Base-by-base conservation (phyloP, 192 early-diverging fungal species). In the Podochytrium sp. region DNA sequence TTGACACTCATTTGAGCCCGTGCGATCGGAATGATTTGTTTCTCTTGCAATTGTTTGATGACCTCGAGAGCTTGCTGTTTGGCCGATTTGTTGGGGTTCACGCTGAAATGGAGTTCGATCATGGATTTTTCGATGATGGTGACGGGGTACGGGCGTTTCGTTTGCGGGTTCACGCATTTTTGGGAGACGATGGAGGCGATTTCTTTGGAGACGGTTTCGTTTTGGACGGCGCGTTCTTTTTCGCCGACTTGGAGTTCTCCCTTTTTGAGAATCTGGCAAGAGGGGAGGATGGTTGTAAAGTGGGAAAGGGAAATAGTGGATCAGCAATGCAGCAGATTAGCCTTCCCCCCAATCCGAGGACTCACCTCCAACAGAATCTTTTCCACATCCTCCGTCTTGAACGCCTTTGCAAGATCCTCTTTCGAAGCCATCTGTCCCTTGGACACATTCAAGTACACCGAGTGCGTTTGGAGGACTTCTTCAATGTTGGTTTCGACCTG, bases 61-160 rank as follows among this genome's bases (percentile, higher is more conserved):
- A 96, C 94, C 41, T 99, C 96, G 65, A 98, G 79, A 35, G 98
- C 96, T 81, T 94, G 93, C 65, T 92, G 92, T 78, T 99, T 99
- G 18, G 94, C 90, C 65, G 86, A 92, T 27, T 88, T 82, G 67
- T 93, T 96, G 3, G 92, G 90, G 76, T 97, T 94, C 68, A 98
- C 88, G 58, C 90, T 92, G 67, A 94, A 91, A 71, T 98, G 96
- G 32, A 99, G 81, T 64, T 98, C 96, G 0, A 83, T 81, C 93
- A 99, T 95, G 38, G 95, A 91, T 84, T 98, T 97, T 83, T 99
- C 98, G 61, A 99, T 96, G 92, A 98, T 98, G 23, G 95, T 93
- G 57, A 95, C 93, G 0, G 98, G 94, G 65, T 99, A 96, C 0
- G 96, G 95, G 64, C 95, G 86, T 76, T 95, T 94, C 1, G 96